phyloP scores from a whole-genome alignment of 139 green algal genomes.

The Chlorella vulgaris region DNA sequence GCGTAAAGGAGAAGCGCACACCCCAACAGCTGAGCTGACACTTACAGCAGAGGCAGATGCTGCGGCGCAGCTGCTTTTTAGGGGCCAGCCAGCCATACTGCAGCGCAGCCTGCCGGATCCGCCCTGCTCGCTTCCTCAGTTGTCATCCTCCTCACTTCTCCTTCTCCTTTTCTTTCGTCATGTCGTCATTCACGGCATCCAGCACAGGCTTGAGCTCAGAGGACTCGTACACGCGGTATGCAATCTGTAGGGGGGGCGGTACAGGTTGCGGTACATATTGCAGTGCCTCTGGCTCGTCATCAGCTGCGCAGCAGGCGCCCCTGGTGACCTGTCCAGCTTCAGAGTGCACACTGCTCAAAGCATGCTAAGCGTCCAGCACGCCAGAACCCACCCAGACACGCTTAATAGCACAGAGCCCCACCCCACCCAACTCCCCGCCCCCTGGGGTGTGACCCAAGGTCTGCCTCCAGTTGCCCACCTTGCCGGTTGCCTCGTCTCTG shows the following conservation, averaged over 20 bases:
- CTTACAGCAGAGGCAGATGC: too few relatives aligned
- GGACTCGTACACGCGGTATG: slow-evolving; percentile 77
- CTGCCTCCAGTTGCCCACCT: slow-evolving; percentile 45
- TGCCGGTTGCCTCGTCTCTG: slow-evolving; percentile 55
- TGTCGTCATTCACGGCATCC: slow-evolving; percentile 74
- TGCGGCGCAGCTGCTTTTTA: too few relatives aligned
- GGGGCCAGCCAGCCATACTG: too few relatives aligned
- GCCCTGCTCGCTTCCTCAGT: not conserved
- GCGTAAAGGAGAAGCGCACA: too few relatives aligned
- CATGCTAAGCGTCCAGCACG: too few relatives aligned
- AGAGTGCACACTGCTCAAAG: too few relatives aligned
- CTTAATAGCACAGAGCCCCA: not conserved
- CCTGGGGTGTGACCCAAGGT: not conserved
- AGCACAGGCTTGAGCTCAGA: slow-evolving; percentile 80
- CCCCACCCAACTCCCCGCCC: not conserved
- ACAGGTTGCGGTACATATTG: not conserved
- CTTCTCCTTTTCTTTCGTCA: slow-evolving; percentile 62
- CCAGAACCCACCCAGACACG: too few relatives aligned
- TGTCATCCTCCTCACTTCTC: slow-evolving; percentile 1
- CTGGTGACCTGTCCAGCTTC: too few relatives aligned
- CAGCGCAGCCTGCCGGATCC: not conserved
- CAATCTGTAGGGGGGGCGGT: slow-evolving; percentile 47
- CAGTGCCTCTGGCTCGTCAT: too few relatives aligned
- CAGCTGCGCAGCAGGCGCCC: too few relatives aligned
- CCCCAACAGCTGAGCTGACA: too few relatives aligned